These are phyloP conservation scores for Vigna trinervia DNA, from an alignment of 306 rosid genomes.

Conservation along the genomic window DNA sequence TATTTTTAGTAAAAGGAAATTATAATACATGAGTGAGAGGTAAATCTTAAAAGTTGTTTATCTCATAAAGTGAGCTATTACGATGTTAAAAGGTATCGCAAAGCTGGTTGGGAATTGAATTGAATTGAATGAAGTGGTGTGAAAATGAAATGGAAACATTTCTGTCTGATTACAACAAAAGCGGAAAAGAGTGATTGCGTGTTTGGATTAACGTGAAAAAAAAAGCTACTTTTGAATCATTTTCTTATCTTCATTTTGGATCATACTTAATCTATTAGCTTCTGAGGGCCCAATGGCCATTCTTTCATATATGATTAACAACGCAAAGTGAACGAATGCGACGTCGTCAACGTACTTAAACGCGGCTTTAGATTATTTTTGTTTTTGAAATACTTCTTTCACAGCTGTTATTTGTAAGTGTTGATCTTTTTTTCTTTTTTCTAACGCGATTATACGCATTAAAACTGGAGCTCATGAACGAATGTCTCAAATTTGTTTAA, in stretches of 20 bases:
- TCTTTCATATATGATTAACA: not conserved
- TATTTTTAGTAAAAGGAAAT: no score
- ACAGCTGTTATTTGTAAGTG: not conserved
- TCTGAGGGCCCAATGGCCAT: not conserved
- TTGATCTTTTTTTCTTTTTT: not conserved
- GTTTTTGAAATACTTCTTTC: no score
- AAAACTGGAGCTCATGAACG: not conserved
- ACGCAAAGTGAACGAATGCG: not conserved
- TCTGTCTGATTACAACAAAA: not conserved
- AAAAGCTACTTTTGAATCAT: no score
- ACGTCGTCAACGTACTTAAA: not conserved
- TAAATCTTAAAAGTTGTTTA: no score
- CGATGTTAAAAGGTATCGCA: no score
- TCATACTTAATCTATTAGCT: no score
- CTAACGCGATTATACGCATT: not conserved
- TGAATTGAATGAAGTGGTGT: not conserved
- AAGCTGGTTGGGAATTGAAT: no score
- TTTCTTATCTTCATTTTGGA: no score
- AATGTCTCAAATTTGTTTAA: not conserved
- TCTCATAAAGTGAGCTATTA: no score
- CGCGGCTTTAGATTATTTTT: not conserved
- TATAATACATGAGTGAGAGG: no score
- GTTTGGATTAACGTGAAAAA: no score
- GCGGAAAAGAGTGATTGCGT: not conserved
- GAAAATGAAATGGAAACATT: not conserved